A percentile compares a stretch with the other conserved stretches of the same genome.
phyloP scores from a whole-genome alignment of 768 basidiomycete genomes.

The Lepiota venenata region DNA sequence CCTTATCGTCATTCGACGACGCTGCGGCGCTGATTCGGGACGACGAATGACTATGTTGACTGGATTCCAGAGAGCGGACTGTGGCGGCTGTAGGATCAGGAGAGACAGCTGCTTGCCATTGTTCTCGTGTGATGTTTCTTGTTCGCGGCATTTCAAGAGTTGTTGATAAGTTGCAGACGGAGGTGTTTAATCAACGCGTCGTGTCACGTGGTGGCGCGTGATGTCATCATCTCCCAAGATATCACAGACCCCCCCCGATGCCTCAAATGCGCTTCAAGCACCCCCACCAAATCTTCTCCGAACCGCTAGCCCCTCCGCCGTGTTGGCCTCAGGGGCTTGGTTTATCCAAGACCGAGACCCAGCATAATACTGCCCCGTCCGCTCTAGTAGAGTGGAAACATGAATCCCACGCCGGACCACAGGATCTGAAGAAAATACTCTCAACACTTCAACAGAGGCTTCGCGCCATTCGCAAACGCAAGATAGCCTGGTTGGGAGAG shows the following conservation, averaged over 20 bases:
- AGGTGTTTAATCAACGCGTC: slow-evolving; percentile 7
- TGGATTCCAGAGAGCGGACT: slow-evolving; percentile 1
- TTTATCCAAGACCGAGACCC: neutral
- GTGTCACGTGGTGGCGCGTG: neutral
- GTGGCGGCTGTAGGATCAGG: slow-evolving; percentile 11
- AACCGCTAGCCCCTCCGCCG: neutral
- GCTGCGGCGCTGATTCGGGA: slow-evolving; percentile 13
- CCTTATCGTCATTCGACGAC: slow-evolving; percentile 7
- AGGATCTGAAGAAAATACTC: too few relatives aligned
- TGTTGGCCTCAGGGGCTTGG: neutral
- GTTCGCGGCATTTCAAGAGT: slow-evolving; percentile 23
- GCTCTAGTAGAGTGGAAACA: neutral
- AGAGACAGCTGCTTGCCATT: slow-evolving; percentile 22
- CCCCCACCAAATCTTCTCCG: neutral
- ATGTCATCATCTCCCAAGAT: too few relatives aligned
- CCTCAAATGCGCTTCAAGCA: neutral
- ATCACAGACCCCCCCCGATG: too few relatives aligned
- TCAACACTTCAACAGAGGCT: neutral
- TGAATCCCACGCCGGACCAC: too few relatives aligned
- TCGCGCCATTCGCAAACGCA: slow-evolving; percentile 15
- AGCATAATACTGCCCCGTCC: neutral
- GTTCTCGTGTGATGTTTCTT: slow-evolving; percentile 24
- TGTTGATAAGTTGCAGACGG: too few relatives aligned
- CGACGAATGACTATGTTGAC: slow-evolving; percentile 5
- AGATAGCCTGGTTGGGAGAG: slow-evolving; percentile 16